phyloP scores from a whole-genome alignment of 2,329 filamentous ascomycete genomes.

The Trichoderma atroviride region DNA sequence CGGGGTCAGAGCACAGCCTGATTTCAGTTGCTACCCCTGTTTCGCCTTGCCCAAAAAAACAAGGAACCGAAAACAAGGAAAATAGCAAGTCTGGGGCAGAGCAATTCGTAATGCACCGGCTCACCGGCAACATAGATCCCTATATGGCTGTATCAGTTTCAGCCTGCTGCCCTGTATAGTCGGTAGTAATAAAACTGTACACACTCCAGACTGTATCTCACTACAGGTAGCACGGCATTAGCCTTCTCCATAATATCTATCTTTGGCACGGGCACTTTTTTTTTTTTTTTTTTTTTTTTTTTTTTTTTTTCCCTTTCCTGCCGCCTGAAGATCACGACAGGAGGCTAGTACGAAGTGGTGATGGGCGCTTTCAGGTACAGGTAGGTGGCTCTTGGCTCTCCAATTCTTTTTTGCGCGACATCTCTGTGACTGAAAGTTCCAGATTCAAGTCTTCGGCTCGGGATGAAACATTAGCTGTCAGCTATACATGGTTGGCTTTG shows the following conservation, averaged over 20 bases:
- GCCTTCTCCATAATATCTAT: background rate
- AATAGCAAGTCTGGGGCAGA: background rate
- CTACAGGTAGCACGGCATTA: slow-evolving; percentile 2
- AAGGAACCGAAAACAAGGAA: background rate
- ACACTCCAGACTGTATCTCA: background rate
- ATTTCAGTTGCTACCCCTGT: background rate
- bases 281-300: background rate
- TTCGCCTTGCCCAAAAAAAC: background rate
- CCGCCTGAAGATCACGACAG: background rate
- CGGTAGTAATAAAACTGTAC: background rate
- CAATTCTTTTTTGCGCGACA: background rate
- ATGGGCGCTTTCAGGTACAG: background rate
- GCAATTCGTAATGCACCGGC: background rate
- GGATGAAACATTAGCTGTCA: background rate
- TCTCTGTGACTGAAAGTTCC: background rate
- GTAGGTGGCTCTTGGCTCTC: background rate
- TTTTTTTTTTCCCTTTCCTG: background rate
- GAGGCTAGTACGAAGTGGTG: background rate
- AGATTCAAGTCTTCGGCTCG: background rate
- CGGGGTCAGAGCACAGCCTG: background rate
- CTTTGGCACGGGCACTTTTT: background rate
- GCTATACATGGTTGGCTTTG: background rate
- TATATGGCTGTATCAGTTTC: background rate
- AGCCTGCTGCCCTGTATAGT: slow-evolving; percentile 6
- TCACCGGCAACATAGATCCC: background rate